These are phyloP conservation scores for Microbotryum intermedium DNA, from an alignment of 1,284 basidiomycete genomes.

Conservation along the genomic window DNA sequence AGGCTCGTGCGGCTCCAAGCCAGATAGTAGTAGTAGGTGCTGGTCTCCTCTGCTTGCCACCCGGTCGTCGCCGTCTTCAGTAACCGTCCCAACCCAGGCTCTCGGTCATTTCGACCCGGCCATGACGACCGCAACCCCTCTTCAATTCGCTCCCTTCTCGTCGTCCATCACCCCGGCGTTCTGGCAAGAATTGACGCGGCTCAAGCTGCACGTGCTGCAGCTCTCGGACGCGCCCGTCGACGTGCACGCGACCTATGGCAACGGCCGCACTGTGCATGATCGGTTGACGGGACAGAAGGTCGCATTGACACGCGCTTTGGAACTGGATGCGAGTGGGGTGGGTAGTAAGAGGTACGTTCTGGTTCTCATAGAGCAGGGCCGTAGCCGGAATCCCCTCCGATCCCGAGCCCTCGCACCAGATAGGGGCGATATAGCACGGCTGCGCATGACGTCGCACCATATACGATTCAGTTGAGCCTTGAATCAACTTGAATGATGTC, in stretches of 20 bases:
- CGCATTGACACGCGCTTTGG: slow-evolving; percentile 32
- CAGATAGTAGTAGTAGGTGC: not conserved
- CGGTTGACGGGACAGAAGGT: slow-evolving; percentile 51
- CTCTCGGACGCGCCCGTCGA: slow-evolving; percentile 65
- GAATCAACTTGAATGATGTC: not conserved
- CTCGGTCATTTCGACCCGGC: not conserved
- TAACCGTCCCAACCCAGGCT: not conserved
- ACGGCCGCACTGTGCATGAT: slow-evolving; percentile 65
- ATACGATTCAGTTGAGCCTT: not conserved
- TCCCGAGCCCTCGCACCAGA: not conserved
- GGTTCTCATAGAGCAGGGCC: not conserved
- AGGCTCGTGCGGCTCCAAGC: too few species aligned
- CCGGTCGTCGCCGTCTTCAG: not conserved
- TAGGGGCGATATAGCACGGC: not conserved
- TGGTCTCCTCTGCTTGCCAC: not conserved
- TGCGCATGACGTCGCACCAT: not conserved
- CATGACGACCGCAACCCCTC: not conserved
- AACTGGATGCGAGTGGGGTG: slow-evolving; percentile 46
- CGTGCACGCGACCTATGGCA: slow-evolving; percentile 59
- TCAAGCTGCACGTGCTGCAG: slow-evolving; percentile 85
- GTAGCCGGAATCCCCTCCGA: not conserved
- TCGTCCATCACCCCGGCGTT: slow-evolving; percentile 83
- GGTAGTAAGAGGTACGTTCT: slow-evolving; percentile 31
- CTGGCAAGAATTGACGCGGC: slow-evolving; percentile 79
- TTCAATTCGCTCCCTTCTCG: slow-evolving; percentile 65